Base-by-base conservation (phyloP, 257 asterid genomes). In the Haberlea rhodopensis region DNA sequence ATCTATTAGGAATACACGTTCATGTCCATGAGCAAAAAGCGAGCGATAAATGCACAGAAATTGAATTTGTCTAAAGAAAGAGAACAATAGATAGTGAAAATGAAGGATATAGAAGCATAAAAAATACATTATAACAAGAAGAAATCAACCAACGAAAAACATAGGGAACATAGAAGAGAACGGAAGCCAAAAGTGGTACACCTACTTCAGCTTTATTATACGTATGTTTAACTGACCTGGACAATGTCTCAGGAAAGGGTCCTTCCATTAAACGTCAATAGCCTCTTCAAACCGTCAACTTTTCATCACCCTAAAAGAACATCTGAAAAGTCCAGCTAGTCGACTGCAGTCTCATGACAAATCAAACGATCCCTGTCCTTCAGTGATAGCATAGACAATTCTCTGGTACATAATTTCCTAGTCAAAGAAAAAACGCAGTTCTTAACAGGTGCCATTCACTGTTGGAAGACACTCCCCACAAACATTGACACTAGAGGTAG, bases 311-410 rank as follows among this genome's bases (percentile, higher is more conserved):
- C 40, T 18, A 24, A 52, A 24, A 58, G 43, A 52, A 56, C 60
- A 54, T 68, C 71, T 53, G 16, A 34, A 71, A 56, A 61, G 43
- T 56, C 72, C 71, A 62, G 57, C 71, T 34, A 63, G 69, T 72
- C 57, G 57, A 23, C 19, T 52, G 24, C 4, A 56, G 71, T 52
- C 73, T 82, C 84, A 94, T 8, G 99, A 94, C 81, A 94, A 76
- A 82, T 94, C 99, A 60, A 94, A 94, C 34, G 97, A 94, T 63
- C 99, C 97, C 62, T 89, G 99, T 26, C 99, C 99, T 78, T 94
- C 99, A 49, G 71, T 87, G 73, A 94, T 94, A 53, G 99, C 96
- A 68, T 87, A 94, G 1, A 87, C 78, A 49, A 94, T 81, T 67
- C 90, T 94, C 88, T 87, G 86, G 86, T 76, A 73, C 99, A 94